A percentile compares a stretch with the other conserved stretches of the same genome.
Evolutionary conservation across 1,139 yeast genomes (phyloP).

Genomic region (Meyerozyma sp.): DNA sequence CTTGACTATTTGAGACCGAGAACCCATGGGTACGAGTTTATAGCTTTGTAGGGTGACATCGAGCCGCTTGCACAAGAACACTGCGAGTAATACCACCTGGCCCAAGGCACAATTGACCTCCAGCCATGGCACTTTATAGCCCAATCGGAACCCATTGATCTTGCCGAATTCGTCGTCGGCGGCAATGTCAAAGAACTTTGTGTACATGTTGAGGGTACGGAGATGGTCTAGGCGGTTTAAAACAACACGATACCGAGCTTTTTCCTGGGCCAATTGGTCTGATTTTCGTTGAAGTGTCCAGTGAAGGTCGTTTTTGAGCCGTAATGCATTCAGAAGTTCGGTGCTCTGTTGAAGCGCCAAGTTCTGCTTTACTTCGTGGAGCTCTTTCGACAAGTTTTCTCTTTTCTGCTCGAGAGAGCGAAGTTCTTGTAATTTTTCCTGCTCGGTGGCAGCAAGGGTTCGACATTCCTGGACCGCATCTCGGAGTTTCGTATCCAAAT

Average conservation of each 20-base stretch:
- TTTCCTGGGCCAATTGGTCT: conserved; percentile 54
- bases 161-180: conserved; percentile 69
- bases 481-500: conserved; percentile 31
- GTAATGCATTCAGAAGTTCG: conserved; percentile 41
- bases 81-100: conserved; percentile 64
- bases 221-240: conserved; percentile 63
- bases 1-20: conserved; percentile 73
- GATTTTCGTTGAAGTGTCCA: conserved; percentile 43
- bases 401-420: conserved; percentile 39
- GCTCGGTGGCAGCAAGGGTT: conserved; percentile 26
- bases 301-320: conserved; percentile 47
- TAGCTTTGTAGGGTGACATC: conserved; percentile 54
- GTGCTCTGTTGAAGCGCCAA: conserved; percentile 28
- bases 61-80: conserved; percentile 59
- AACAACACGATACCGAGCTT: conserved; percentile 57
- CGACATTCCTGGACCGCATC: conserved; percentile 39
- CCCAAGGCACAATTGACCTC: conserved; percentile 94
- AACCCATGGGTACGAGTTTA: conserved; percentile 75
- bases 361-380: conserved; percentile 33
- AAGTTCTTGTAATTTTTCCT: conserved; percentile 36
- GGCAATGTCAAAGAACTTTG: conserved; percentile 75
- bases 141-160: conserved; percentile 79
- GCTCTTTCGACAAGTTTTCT: conserved; percentile 33
- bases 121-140: conserved; percentile 75
- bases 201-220: conserved; percentile 73